Conservation (phyloP, 2,329 filamentous ascomycete species). For the Stemphylium lycopersici region DNA sequence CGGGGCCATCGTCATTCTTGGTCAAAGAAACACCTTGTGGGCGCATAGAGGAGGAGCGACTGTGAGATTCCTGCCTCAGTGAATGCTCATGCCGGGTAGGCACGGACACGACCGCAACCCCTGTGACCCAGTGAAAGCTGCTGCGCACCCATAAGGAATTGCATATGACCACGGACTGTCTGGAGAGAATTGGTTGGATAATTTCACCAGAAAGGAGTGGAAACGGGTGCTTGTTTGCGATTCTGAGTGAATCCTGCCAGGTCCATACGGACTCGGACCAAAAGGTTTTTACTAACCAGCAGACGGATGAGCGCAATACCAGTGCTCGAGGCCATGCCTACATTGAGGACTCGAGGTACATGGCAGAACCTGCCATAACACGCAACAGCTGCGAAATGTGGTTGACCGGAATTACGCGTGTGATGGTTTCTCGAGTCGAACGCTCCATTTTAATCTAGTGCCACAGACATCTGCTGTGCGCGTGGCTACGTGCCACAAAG, state of each 20-base stretch:
- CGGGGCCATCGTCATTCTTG: neutral
- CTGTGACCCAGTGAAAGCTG: neutral
- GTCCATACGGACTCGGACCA: too few species aligned
- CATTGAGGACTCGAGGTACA: too few species aligned
- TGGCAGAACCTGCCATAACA: neutral
- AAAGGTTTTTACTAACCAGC: too few species aligned
- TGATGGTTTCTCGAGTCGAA: neutral
- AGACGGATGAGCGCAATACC: too few species aligned
- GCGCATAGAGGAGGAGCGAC: neutral
- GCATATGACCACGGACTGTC: neutral
- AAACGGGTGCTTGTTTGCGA: too few species aligned
- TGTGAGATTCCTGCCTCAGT: neutral
- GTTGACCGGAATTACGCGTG: neutral
- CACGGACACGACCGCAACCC: neutral
- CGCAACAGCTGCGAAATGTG: too few species aligned
- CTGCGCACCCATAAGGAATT: neutral
- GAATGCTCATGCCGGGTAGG: neutral
- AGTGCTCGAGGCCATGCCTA: too few species aligned
- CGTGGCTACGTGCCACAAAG: slow-evolving; percentile 5
- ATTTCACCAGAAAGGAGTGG: too few species aligned
- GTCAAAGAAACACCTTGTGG: neutral
- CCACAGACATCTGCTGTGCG: slow-evolving; percentile 5
- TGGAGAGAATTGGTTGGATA: neutral
- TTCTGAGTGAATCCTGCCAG: too few species aligned
- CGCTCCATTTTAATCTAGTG: neutral